Base-by-base conservation (phyloP, 768 basidiomycete species). In the Psilocybe cyanescens region DNA sequence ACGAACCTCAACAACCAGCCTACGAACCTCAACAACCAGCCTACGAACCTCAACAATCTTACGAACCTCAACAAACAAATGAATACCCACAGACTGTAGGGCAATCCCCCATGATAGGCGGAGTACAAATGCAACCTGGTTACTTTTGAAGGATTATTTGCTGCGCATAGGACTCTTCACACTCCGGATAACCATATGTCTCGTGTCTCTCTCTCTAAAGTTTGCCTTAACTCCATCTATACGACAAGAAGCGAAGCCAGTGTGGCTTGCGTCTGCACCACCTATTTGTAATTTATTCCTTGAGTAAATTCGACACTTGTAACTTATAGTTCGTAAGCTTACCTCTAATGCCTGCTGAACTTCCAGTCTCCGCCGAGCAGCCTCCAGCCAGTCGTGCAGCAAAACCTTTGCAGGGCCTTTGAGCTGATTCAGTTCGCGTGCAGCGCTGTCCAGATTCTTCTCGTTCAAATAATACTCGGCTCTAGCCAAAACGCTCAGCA, bases 321-420 rank as follows among this genome's bases (percentile, higher is more conserved):
- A 57, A 8, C 53, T 19, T 52, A 33, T 56, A 56, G 28, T 47
- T 45, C 46, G 47, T 50, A 19, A 17, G 65, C 77, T 67, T 67
- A 93, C 94, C 81, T 96, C 91, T 66, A 99, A 74, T 45, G 95
- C 93, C 74, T 98, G 97, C 73, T 92, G 82, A 33, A 97, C 95
- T 76, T 97, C 94, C 62, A 99, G 74, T 72, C 95, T 83, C 70
- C 85, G 81, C 65, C 97, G 81, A 8, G 95, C 95, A 67, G 94
- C 95, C 67, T 88, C 87, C 44, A 99, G 78, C 97, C 97, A 99
- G 75, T 99, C 97, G 37, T 81, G 77, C 55, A 92, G 68, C 47
- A 97, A 71, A 55, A 82, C 72, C 74, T 88, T 91, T 14, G 91
- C 91, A 60, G 91, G 86, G 1, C 96, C 97, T 35, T 81, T 86